Evolutionary conservation across 164 flowering plant species (phyloP).

Genomic region (Litsea cubeba): DNA sequence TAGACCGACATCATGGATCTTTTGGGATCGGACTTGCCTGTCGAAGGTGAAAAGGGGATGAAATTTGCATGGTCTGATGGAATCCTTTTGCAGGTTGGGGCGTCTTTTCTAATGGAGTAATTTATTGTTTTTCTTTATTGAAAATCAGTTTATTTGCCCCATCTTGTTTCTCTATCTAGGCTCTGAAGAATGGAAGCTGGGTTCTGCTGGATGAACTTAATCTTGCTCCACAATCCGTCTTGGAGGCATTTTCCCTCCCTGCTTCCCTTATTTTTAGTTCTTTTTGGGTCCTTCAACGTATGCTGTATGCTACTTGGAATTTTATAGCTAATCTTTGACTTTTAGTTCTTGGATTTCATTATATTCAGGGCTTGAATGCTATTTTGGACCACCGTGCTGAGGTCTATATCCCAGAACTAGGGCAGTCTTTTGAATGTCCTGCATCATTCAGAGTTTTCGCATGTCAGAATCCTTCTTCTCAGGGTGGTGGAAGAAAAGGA

Average conservation of each 20-base stretch:
- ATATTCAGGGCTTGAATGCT: slow-evolving; percentile 81
- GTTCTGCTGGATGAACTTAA: slow-evolving; percentile 95
- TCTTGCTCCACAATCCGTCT: slow-evolving; percentile 96
- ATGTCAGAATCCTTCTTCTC: slow-evolving; percentile 92
- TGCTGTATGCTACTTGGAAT: background rate
- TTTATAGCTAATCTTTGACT: no score
- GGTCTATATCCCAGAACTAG: slow-evolving; percentile 93
- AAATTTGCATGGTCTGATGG: slow-evolving; percentile 99
- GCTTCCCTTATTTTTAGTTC: background rate
- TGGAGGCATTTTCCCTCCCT: slow-evolving; percentile 48
- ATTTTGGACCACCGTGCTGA: slow-evolving; percentile 96
- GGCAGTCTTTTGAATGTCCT: slow-evolving; percentile 68
- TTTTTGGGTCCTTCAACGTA: background rate
- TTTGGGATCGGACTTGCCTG: slow-evolving; percentile 93
- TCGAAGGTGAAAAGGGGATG: slow-evolving; percentile 74
- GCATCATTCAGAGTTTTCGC: slow-evolving; percentile 90
- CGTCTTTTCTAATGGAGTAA: background rate
- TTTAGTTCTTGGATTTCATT: background rate
- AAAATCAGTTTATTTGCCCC: background rate
- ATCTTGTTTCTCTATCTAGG: slow-evolving; percentile 35
- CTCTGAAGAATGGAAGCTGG: slow-evolving; percentile 87
- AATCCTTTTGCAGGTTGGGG: slow-evolving; percentile 78
- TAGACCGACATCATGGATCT: slow-evolving; percentile 98
- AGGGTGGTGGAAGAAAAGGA: slow-evolving; percentile 98
- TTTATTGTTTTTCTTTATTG: background rate